phyloP scores from a whole-genome alignment of 306 rosid genomes.

The Cyclanthera cordifolia region DNA sequence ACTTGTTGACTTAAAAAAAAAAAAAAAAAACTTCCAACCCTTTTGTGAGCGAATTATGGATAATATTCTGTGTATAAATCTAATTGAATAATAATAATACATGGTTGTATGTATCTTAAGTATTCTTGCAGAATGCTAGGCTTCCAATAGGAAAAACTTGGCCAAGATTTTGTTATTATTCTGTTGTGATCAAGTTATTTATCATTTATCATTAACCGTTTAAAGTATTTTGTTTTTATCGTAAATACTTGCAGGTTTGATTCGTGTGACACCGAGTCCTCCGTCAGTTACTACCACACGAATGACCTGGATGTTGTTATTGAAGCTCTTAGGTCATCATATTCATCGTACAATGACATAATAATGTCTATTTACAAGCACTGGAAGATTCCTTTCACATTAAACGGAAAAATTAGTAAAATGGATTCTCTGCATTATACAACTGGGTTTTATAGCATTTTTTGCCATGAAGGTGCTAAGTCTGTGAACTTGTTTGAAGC shows the following conservation, averaged over 20 bases:
- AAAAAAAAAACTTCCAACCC: background rate
- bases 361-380: conserved; percentile 52
- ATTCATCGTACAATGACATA: conserved; percentile 41
- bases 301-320: conserved; percentile 57
- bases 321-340: conserved; percentile 54
- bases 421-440: conserved; percentile 23
- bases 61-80: background rate
- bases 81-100: background rate
- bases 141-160: background rate
- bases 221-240: conserved; percentile 8
- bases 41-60: background rate
- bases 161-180: background rate
- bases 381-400: conserved; percentile 41
- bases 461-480: conserved; percentile 32
- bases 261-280: conserved; percentile 44
- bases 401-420: conserved; percentile 25
- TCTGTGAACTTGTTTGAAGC: conserved; percentile 28
- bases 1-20: background rate
- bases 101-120: background rate
- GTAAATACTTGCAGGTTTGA: conserved; percentile 61
- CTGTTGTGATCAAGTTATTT: background rate
- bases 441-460: conserved; percentile 21
- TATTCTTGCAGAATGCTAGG: background rate
- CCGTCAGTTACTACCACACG: conserved; percentile 59
- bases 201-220: background rate